phyloP scores from a whole-genome alignment of 2,329 filamentous ascomycete genomes.

The Fusarium sp. region DNA sequence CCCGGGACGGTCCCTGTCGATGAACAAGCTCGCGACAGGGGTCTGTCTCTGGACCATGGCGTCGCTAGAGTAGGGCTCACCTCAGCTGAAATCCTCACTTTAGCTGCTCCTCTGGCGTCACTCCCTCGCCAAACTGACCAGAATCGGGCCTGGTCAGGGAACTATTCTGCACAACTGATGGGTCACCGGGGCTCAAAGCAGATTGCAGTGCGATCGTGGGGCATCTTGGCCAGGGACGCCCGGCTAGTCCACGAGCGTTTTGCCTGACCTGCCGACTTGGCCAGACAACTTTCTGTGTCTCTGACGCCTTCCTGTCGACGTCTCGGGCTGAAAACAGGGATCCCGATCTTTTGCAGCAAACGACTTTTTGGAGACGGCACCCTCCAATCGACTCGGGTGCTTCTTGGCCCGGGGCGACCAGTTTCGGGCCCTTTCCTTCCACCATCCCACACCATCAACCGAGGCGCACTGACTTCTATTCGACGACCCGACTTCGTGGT shows the following conservation, averaged over 20 bases:
- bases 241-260: conserved; percentile 11
- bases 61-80: conserved; percentile 51
- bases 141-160: conserved; percentile 34
- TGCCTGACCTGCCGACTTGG: conserved; percentile 23
- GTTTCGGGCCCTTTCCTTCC: conserved; percentile 17
- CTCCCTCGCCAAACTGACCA: conserved; percentile 39
- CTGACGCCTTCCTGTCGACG: conserved; percentile 41
- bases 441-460: conserved; percentile 21
- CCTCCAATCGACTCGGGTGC: conserved; percentile 18
- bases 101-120: conserved; percentile 43
- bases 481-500: conserved; percentile 24
- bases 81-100: conserved; percentile 53
- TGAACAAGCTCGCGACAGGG: conserved; percentile 47
- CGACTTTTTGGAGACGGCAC: conserved; percentile 22
- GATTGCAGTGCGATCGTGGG: conserved; percentile 48
- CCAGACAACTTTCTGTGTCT: conserved; percentile 28
- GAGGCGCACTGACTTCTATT: conserved; percentile 28
- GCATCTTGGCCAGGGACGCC: conserved; percentile 40
- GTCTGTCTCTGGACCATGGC: conserved; percentile 41
- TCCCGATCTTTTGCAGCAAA: conserved; percentile 39
- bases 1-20: conserved; percentile 36
- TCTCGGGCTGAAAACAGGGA: conserved; percentile 47
- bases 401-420: conserved; percentile 22
- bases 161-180: conserved; percentile 35
- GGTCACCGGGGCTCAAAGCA: conserved; percentile 36